Evolutionary conservation across 306 rosid species (phyloP).

Genomic region (Trifolium pratense): DNA sequence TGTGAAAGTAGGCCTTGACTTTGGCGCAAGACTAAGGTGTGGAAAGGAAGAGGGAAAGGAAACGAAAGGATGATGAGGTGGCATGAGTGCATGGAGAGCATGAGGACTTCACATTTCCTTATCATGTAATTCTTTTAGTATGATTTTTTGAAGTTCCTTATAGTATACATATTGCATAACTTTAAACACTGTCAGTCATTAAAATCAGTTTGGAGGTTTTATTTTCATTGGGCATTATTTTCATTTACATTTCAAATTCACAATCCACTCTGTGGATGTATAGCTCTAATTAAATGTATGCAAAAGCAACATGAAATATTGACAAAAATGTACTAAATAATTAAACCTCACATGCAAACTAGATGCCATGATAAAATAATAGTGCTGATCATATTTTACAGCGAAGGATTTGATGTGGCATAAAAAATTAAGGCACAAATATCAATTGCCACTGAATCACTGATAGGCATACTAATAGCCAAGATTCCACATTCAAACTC

Average conservation of each 20-base stretch:
- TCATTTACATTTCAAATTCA: not conserved
- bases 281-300: not conserved
- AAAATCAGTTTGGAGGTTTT: not conserved
- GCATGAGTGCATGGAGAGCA: too few species aligned
- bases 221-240: not conserved
- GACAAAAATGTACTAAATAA: not conserved
- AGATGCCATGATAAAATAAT: not conserved
- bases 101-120: not conserved
- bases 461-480: conserved; percentile 9
- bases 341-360: not conserved
- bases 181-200: not conserved
- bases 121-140: not conserved
- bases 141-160: not conserved
- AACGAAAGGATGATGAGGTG: too few species aligned
- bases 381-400: not conserved
- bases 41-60: too few species aligned
- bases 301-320: not conserved
- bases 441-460: not conserved
- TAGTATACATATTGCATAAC: not conserved
- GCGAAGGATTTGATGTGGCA: not conserved
- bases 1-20: too few species aligned
- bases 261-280: not conserved
- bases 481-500: not conserved
- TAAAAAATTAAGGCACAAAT: not conserved
- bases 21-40: too few species aligned